Percentiles rank a stretch among this genome's conserved stretches.
phyloP scores from a whole-genome alignment of 768 basidiomycete genomes.

The Tricholoma hemisulphureum region DNA sequence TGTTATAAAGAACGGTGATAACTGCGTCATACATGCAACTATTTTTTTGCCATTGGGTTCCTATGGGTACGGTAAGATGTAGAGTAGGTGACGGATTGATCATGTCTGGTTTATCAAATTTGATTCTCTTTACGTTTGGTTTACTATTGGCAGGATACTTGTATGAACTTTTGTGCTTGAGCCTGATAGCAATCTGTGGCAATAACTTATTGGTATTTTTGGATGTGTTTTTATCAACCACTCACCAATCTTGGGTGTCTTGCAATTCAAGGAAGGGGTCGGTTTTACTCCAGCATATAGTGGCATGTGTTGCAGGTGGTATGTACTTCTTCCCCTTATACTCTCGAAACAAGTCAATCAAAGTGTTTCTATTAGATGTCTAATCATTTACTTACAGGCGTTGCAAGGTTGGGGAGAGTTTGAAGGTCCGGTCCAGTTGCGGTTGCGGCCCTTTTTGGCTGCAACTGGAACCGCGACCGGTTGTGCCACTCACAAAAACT shows the following conservation, averaged over 20 bases:
- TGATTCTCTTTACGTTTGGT: background rate
- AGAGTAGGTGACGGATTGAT: background rate
- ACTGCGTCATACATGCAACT: too few relatives aligned
- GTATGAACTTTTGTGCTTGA: background rate
- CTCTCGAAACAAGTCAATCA: slow-evolving; percentile 4
- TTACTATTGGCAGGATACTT: background rate
- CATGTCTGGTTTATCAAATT: background rate
- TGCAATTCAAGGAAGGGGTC: slow-evolving; percentile 3
- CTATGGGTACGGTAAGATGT: background rate
- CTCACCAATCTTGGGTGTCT: background rate
- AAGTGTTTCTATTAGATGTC: slow-evolving; percentile 11
- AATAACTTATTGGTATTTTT: background rate
- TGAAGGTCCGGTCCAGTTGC: too few relatives aligned
- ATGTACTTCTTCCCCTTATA: slow-evolving; percentile 12
- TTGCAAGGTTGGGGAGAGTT: too few relatives aligned
- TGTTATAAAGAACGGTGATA: slow-evolving; percentile 20
- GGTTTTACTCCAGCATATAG: slow-evolving; percentile 9
- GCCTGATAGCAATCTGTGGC: background rate
- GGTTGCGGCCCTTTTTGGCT: too few relatives aligned
- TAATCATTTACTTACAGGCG: too few relatives aligned
- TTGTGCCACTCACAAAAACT: too few relatives aligned
- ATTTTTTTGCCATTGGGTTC: slow-evolving; percentile 21
- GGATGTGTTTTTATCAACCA: background rate
- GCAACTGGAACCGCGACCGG: too few relatives aligned
- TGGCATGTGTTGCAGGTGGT: slow-evolving; percentile 2